Base-by-base conservation (phyloP, 2,329 filamentous ascomycete species). In the Cyclaneusma minus region DNA sequence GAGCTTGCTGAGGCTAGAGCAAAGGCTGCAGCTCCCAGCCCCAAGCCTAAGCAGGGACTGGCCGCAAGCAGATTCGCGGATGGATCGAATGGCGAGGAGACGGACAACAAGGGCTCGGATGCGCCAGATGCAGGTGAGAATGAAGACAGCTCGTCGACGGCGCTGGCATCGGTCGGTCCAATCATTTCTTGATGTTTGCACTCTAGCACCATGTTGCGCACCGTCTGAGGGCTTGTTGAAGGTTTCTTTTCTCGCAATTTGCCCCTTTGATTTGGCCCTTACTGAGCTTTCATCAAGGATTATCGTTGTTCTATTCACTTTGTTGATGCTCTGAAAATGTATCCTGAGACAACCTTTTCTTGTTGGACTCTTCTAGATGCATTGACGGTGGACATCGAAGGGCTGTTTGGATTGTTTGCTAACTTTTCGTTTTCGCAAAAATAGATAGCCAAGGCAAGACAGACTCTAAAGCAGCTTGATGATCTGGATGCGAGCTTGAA, bases 1-100 rank as follows among this genome's bases (percentile, higher is more conserved):
- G 68, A 75, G 48, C 54, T 75, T 41, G 64, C 60, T 10, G 69
- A 74, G 47, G 66, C 59, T 30, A 64, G 64, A 56, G 68, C 73
- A 48, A 53, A 51, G 23, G 49, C 51, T n/a, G 33, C 45, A 13
- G 21, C 35, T 13, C n/a, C 33, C 11, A 32, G 24, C 42, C 53
- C 33, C 50, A 37, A 37, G 10, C 23, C 31, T n/a, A 12, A 26
- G 19, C 62, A 62, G 46, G 65, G 65, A 21, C 57, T 71, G 13
- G 53, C 60, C 13, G 57, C 60, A 24, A 71, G 64, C 49, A 56
- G 58, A 36, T 69, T 61, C 42, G 66, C 66, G 30, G 49, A 50
- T 27, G 45, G 36, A 16, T 24, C 44, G 26, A 49, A 53, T 25
- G 49, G 40, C 30, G 48, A 45, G 23, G 46, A 43, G 25, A 42